phyloP scores from a whole-genome alignment of 768 basidiomycete genomes.

The Obba rivulosa region DNA sequence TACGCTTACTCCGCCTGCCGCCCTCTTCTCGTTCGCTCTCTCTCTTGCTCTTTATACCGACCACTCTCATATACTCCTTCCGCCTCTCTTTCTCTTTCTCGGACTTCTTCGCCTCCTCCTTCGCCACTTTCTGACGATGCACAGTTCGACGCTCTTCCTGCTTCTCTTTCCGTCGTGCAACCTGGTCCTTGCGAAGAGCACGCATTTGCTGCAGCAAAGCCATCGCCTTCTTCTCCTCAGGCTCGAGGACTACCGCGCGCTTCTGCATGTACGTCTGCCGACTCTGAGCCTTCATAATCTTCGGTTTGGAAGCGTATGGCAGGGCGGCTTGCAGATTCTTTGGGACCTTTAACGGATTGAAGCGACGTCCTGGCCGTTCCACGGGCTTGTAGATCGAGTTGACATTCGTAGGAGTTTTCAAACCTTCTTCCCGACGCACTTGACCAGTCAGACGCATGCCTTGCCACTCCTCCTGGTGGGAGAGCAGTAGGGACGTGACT shows the following conservation, averaged over 20 bases:
- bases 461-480: conserved; percentile 77
- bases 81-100: conserved; percentile 75
- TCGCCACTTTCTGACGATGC: conserved; percentile 67
- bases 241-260: conserved; percentile 92
- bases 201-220: conserved; percentile 91
- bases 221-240: conserved; percentile 90
- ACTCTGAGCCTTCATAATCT: conserved; percentile 69
- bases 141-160: conserved; percentile 72
- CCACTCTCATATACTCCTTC: conserved; percentile 68
- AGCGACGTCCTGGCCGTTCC: conserved; percentile 73
- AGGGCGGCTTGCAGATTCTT: conserved; percentile 86
- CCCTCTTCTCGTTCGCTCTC: conserved; percentile 59
- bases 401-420: conserved; percentile 74
- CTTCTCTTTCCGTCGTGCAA: conserved; percentile 73
- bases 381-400: conserved; percentile 89
- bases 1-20: conserved; percentile 40
- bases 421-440: conserved; percentile 77
- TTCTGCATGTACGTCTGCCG: conserved; percentile 86
- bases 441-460: conserved; percentile 97
- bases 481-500: conserved; percentile 83
- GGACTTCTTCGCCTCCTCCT: conserved; percentile 52
- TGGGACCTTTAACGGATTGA: conserved; percentile 86
- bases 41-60: conserved; percentile 69
- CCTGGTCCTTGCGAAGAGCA: conserved; percentile 86
- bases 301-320: conserved; percentile 92